These are phyloP conservation scores for Neonectria faginata DNA, from an alignment of 2,329 filamentous ascomycete genomes.

Conservation along the genomic window DNA sequence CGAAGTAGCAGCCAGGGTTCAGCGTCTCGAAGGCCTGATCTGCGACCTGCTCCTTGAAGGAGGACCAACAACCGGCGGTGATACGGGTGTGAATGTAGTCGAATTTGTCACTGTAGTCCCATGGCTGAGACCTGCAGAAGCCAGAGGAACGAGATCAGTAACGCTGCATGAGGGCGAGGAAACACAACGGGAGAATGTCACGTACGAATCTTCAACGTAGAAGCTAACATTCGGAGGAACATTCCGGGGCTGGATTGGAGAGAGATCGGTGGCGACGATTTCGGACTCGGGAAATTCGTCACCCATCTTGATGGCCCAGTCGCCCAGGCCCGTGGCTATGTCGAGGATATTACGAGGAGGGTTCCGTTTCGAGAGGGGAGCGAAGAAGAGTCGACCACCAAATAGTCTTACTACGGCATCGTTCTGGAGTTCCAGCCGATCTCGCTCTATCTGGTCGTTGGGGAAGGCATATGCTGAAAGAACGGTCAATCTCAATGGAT, in stretches of 20 bases:
- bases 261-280: conserved; percentile 74
- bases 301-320: conserved; percentile 77
- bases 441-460: conserved; percentile 57
- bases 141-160: conserved; percentile 5
- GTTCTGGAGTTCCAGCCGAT: conserved; percentile 56
- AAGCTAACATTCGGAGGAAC: conserved; percentile 82
- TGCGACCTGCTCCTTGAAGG: conserved; percentile 63
- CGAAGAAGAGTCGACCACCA: conserved; percentile 56
- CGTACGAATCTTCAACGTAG: conserved; percentile 73
- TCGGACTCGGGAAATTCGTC: conserved; percentile 68
- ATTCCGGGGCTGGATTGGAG: conserved; percentile 72
- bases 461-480: conserved; percentile 59
- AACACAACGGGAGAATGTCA: conserved; percentile 1
- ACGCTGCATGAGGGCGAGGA: neutral
- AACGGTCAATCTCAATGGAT: conserved; percentile 16
- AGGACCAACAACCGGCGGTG: conserved; percentile 62
- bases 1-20: conserved; percentile 65
- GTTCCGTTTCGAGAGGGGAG: conserved; percentile 52
- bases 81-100: conserved; percentile 67
- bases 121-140: conserved; percentile 58
- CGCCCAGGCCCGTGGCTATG: conserved; percentile 60
- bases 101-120: conserved; percentile 65
- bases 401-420: conserved; percentile 54
- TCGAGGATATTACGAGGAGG: conserved; percentile 56
- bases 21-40: conserved; percentile 62